These are phyloP conservation scores for Chloranthus sessilifolius DNA, from an alignment of 164 flowering plant genomes.

Conservation along the genomic window DNA sequence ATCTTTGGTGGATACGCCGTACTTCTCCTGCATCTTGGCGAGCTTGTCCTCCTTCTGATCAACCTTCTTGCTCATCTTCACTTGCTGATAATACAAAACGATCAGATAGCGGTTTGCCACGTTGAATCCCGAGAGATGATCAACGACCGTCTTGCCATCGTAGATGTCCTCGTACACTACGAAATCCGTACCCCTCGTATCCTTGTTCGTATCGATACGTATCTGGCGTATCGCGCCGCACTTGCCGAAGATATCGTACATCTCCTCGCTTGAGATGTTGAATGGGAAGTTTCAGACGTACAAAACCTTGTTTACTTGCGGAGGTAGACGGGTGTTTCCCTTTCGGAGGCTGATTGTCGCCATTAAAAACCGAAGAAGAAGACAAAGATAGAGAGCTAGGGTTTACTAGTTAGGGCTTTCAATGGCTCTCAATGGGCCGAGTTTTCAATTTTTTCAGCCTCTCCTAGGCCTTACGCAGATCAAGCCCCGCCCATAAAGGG, in stretches of 20 bases:
- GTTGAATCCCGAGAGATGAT: slow-evolving; percentile 92
- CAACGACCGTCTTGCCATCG: slow-evolving; percentile 97
- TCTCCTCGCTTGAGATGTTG: slow-evolving; percentile 96
- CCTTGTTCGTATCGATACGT: slow-evolving; percentile 80
- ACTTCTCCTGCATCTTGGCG: slow-evolving; percentile 87
- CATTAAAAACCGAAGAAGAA: too few relatives aligned
- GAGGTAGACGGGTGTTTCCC: slow-evolving; percentile 88
- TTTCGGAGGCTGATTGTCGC: slow-evolving; percentile 76
- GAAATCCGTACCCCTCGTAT: slow-evolving; percentile 90
- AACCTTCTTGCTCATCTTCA: slow-evolving; percentile 96
- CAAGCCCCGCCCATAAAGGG: too few relatives aligned
- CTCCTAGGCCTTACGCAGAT: too few relatives aligned
- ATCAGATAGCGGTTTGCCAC: slow-evolving; percentile 92
- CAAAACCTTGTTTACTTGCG: slow-evolving; percentile 83
- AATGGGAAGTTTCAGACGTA: slow-evolving; percentile 92
- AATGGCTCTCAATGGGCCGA: too few relatives aligned
- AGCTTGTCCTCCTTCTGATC: slow-evolving; percentile 92
- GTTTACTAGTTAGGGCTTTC: too few relatives aligned
- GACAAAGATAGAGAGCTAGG: too few relatives aligned
- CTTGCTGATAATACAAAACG: slow-evolving; percentile 90
- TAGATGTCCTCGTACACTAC: slow-evolving; percentile 98
- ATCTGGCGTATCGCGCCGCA: slow-evolving; percentile 97
- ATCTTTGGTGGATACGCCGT: slow-evolving; percentile 83
- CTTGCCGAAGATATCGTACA: slow-evolving; percentile 98
- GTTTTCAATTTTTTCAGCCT: too few relatives aligned